phyloP scores from a whole-genome alignment of 2,329 filamentous ascomycete genomes.

The Samsoniella hepiali region DNA sequence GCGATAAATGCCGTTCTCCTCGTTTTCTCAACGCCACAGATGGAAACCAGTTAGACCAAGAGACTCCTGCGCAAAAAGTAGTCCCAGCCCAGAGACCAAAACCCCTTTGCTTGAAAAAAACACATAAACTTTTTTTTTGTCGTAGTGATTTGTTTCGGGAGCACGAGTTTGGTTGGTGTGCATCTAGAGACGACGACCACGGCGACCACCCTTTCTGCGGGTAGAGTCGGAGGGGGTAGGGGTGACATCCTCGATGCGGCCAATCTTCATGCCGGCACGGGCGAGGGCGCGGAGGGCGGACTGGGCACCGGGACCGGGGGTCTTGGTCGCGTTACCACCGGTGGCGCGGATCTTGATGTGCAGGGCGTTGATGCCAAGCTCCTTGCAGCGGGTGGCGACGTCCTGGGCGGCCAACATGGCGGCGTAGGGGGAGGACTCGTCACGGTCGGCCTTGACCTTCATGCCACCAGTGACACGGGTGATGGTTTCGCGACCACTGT shows the following conservation, averaged over 20 bases:
- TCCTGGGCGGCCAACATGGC: slow-evolving; percentile 99
- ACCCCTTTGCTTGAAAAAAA: background rate
- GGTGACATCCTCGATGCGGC: slow-evolving; percentile 99
- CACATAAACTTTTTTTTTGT: background rate
- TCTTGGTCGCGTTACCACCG: slow-evolving; percentile 99
- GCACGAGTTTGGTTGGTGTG: slow-evolving; percentile 2
- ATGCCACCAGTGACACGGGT: slow-evolving; percentile 99
- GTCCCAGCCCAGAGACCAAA: slow-evolving; percentile 16
- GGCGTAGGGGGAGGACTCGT: slow-evolving; percentile 99
- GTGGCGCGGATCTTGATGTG: slow-evolving; percentile 99
- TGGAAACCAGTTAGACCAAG: slow-evolving; percentile 45
- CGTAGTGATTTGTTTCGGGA: slow-evolving; percentile 3
- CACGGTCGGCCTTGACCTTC: slow-evolving; percentile 99
- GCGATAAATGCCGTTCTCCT: slow-evolving; percentile 65
- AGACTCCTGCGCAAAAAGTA: slow-evolving; percentile 32
- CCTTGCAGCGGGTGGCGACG: slow-evolving; percentile 81
- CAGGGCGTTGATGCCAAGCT: slow-evolving; percentile 78
- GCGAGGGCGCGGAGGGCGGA: slow-evolving; percentile 97
- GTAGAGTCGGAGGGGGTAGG: slow-evolving; percentile 99
- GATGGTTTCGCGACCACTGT: slow-evolving; percentile 99
- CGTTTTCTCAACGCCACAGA: slow-evolving; percentile 68
- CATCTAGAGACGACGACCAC: slow-evolving; percentile 96
- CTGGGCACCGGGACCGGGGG: slow-evolving; percentile 97
- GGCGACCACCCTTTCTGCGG: slow-evolving; percentile 99
- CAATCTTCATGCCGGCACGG: slow-evolving; percentile 99